A percentile compares a stretch with the other conserved stretches of the same genome.
phyloP scores from a whole-genome alignment of 2,329 filamentous ascomycete genomes.

The Talaromyces sp. region DNA sequence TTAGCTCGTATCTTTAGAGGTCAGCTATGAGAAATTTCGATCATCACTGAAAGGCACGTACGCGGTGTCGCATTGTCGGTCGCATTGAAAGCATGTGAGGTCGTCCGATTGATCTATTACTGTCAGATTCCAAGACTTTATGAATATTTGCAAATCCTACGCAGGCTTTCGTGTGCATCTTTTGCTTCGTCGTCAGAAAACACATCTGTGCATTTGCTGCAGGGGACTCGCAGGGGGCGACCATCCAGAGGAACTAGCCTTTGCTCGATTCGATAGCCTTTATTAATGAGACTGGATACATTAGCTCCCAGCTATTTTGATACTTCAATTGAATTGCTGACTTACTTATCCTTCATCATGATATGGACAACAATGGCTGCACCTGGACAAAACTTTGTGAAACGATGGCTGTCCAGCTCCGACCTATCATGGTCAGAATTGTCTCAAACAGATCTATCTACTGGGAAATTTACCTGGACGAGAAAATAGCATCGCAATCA shows the following conservation, averaged over 20 bases:
- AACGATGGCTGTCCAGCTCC: constrained; percentile 24
- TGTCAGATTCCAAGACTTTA: constrained; percentile 8
- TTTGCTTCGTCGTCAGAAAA: constrained; percentile 20
- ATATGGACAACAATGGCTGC: constrained; percentile 25
- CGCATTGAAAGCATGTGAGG: constrained; percentile 12
- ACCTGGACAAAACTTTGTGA: constrained; percentile 25
- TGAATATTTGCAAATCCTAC: not conserved
- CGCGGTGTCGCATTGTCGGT: constrained; percentile 12
- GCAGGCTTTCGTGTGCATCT: constrained; percentile 14
- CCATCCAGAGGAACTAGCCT: constrained; percentile 22
- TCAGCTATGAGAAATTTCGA: not conserved
- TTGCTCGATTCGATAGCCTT: constrained; percentile 28
- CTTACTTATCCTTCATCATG: constrained; percentile 28
- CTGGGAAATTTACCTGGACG: constrained; percentile 19
- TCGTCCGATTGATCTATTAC: constrained; percentile 7
- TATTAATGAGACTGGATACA: constrained; percentile 23
- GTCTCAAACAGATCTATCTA: not conserved
- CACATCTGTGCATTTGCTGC: constrained; percentile 21
- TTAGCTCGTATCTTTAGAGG: constrained; percentile 12
- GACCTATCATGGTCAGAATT: constrained; percentile 12
- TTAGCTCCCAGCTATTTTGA: not conserved
- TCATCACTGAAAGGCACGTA: not conserved
- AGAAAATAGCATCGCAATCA: constrained; percentile 28
- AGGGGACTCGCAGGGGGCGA: constrained; percentile 23
- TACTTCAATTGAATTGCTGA: too few species aligned